phyloP scores from a whole-genome alignment of 2,329 filamentous ascomycete species.

The Coleophoma crateriformis region DNA sequence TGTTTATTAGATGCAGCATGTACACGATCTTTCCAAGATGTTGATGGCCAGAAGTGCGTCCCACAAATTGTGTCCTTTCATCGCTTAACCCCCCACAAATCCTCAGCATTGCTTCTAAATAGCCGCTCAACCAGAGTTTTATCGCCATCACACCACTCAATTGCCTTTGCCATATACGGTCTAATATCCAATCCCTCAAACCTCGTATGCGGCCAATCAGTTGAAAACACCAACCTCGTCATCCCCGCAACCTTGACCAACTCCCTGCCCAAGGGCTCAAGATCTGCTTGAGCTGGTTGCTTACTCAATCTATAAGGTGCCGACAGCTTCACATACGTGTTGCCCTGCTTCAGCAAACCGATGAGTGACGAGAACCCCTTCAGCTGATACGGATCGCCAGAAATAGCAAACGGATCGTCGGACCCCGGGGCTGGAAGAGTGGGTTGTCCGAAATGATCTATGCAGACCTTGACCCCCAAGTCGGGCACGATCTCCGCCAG shows the following conservation, averaged over 20 bases:
- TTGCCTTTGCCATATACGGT: constrained; percentile 46
- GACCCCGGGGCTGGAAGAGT: constrained; percentile 22
- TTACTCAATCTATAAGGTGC: constrained; percentile 48
- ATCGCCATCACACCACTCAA: constrained; percentile 44
- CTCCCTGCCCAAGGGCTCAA: constrained; percentile 43
- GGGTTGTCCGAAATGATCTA: constrained; percentile 55
- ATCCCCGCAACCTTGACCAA: constrained; percentile 38
- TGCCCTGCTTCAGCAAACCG: constrained; percentile 37
- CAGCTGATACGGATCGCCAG: constrained; percentile 35
- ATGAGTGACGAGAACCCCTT: constrained; percentile 44
- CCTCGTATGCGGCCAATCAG: constrained; percentile 60
- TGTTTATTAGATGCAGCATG: no score
- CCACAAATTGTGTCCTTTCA: no score
- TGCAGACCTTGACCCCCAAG: constrained; percentile 46
- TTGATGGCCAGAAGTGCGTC: no score
- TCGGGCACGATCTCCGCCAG: constrained; percentile 42
- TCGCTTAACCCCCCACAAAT: constrained; percentile 32
- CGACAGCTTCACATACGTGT: constrained; percentile 33
- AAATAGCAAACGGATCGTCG: constrained; percentile 6
- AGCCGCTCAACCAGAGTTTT: constrained; percentile 39
- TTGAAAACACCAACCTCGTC: constrained; percentile 48
- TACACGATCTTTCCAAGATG: no score
- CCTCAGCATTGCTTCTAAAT: constrained; percentile 50
- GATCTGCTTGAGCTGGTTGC: constrained; percentile 32
- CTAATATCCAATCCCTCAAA: constrained; percentile 51